Evolutionary conservation across 2,329 filamentous ascomycete species (phyloP), one percentile per base, ranked within the genome.

Genomic region (Beauveria rudraprayagi): DNA sequence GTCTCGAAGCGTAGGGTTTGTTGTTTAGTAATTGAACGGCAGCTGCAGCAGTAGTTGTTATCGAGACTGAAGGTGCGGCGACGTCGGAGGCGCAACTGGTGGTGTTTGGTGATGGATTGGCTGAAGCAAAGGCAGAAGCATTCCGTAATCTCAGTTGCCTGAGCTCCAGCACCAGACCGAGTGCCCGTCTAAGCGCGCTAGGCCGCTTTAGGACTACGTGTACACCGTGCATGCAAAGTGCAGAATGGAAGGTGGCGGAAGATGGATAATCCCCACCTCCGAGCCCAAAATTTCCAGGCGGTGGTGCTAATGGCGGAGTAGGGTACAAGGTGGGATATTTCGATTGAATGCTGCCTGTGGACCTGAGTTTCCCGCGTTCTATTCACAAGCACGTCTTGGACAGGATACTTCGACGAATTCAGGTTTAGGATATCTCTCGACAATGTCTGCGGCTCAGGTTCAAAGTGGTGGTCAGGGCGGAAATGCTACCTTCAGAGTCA

Each of bases 401-500:
- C 44, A 58, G 46, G 34, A 59, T 41, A 51, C 46, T 61, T 50
- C 52, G 53, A 50, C 37, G 40, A 56, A 40, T 22, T 51, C 43
- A 54, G 30, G 46, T 52, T 28, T 24, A 44, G 53, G 50, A 60
- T 80, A 78, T 75, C 74, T 77, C 67, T 74, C 75, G 67, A 74
- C 66, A 56, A 76, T 76, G 74, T 76, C 79, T 75, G 76, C 79
- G 67, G 65, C 61, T 63, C 69, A 71, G 63, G 56, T 63, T 48
- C 55, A 66, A 59, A 55, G 58, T n/a, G 66, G 66, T 62, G 75
- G 75, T 66, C 71, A 67, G 70, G 75, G 74, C 66, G 73, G 76
- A 66, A 83, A 83, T 77, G 77, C 79, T 68, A 78, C 82, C 65
- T 85, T 85, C 73, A 80, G 80, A 70, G 83, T 85, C 77, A 66